Conservation (phyloP, 352 stramenopile species). For the Phytophthora pinifolia region DNA sequence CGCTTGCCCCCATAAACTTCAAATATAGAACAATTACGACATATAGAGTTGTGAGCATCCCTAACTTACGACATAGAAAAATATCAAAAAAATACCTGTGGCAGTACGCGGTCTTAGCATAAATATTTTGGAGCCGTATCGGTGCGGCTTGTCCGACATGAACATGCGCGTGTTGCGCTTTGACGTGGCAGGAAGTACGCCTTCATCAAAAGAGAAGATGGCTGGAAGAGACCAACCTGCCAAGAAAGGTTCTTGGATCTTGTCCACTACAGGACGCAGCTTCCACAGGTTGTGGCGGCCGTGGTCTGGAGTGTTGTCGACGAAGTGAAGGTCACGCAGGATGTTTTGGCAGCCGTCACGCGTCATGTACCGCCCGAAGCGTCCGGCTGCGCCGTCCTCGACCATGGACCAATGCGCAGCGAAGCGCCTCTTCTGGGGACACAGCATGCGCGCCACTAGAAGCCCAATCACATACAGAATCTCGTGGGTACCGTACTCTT, state of each 20-base stretch:
- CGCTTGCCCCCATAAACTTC: constrained; percentile 16
- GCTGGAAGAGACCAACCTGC: constrained; percentile 7
- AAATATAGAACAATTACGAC: constrained; percentile 17
- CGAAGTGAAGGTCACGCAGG: constrained; percentile 21
- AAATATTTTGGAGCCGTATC: constrained; percentile 32
- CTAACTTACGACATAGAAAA: constrained; percentile 9
- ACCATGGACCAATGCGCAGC: constrained; percentile 18
- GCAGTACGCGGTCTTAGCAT: constrained; percentile 26
- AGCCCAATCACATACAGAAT: constrained; percentile 21
- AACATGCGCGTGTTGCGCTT: constrained; percentile 33
- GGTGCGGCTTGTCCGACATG: constrained; percentile 37
- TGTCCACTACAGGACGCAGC: constrained; percentile 9
- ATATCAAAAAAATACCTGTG: constrained; percentile 1
- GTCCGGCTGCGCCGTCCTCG: constrained; percentile 5
- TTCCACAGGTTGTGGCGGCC: constrained; percentile 17
- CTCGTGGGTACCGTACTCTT: constrained; percentile 5
- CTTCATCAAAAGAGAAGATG: constrained; percentile 32
- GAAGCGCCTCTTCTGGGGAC: constrained; percentile 18
- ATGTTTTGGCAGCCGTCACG: constrained; percentile 18
- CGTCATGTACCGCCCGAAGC: constrained; percentile 16
- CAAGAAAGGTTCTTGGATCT: constrained; percentile 12
- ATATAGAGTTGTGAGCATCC: not conserved
- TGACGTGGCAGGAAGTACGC: constrained; percentile 26
- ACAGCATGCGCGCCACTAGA: constrained; percentile 23
- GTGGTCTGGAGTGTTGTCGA: not conserved